Conservation (phyloP, 257 asterid species). For the Fraxinus americana region DNA sequence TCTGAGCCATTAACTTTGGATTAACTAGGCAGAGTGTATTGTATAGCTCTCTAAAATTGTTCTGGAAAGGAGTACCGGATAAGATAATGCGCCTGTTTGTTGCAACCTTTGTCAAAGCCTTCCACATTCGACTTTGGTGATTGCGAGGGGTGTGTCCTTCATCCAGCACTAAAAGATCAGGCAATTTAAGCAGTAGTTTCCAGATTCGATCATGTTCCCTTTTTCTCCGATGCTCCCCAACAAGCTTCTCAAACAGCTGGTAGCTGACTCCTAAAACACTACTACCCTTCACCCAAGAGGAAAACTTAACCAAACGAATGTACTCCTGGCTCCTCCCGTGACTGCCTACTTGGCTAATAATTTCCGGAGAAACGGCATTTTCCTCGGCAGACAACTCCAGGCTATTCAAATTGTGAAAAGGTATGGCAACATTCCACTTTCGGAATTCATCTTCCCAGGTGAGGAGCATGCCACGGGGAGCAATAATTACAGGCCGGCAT, state of each 20-base stretch:
- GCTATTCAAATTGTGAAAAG: conserved; percentile 67
- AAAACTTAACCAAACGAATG: conserved; percentile 47
- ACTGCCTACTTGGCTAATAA: conserved; percentile 8
- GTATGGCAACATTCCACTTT: conserved; percentile 51
- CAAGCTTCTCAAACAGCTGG: conserved; percentile 52
- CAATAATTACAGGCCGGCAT: conserved; percentile 68
- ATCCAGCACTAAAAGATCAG: conserved; percentile 67
- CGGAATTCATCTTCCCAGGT: conserved; percentile 71
- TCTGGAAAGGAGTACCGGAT: conserved; percentile 90
- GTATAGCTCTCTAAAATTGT: conserved; percentile 60
- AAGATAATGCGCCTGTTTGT: conserved; percentile 67
- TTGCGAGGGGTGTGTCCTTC: conserved; percentile 91
- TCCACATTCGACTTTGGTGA: conserved; percentile 52
- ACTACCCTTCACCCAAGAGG: conserved; percentile 52
- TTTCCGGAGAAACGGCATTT: conserved; percentile 14
- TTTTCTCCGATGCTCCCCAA: conserved; percentile 31
- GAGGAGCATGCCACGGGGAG: conserved; percentile 70
- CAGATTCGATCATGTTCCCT: conserved; percentile 23
- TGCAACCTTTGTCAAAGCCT: conserved; percentile 46
- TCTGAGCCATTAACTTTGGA: conserved; percentile 41
- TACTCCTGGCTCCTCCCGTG: conserved; percentile 2
- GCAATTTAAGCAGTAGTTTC: conserved; percentile 53
- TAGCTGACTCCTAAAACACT: conserved; percentile 63
- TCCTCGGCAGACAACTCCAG: conserved; percentile 37
- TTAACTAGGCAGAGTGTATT: conserved; percentile 69